A percentile compares a stretch with the other conserved stretches of the same genome.
Evolutionary conservation across 1,284 basidiomycete species (phyloP).

Genomic region (Pseudozyma sp.): DNA sequence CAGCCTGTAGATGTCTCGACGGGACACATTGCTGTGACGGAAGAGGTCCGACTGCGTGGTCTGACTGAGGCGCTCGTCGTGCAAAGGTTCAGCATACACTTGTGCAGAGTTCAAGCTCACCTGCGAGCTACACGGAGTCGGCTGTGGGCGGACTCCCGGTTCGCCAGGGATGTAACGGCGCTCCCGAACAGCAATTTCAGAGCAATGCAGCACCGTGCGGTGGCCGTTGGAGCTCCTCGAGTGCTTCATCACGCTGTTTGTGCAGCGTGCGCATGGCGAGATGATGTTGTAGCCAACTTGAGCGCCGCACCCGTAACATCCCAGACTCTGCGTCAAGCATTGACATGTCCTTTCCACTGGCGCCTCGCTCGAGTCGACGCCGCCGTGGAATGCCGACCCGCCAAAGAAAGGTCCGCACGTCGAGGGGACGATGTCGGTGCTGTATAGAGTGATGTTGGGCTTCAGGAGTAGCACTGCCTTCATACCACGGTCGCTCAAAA

Average conservation of each 20-base stretch:
- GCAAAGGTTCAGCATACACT: conserved; percentile 11
- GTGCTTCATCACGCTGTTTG: conserved; percentile 70
- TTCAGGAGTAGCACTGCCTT: conserved; percentile 84
- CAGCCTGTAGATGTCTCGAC: conserved; percentile 33
- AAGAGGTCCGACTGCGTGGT: conserved; percentile 21
- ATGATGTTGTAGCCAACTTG: conserved; percentile 71
- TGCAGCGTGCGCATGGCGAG: conserved; percentile 52
- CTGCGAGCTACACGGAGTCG: conserved; percentile 28
- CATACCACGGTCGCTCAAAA: conserved; percentile 86
- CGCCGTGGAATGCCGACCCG: conserved; percentile 67
- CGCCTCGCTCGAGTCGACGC: conserved; percentile 65
- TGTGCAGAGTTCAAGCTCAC: conserved; percentile 8
- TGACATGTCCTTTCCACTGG: conserved; percentile 75
- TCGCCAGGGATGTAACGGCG: conserved; percentile 79
- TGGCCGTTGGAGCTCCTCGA: conserved; percentile 79
- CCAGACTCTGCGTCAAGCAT: conserved; percentile 79
- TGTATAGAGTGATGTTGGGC: conserved; percentile 84
- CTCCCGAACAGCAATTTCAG: conserved; percentile 78
- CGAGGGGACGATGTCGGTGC: conserved; percentile 81
- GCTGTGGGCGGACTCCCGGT: conserved; percentile 73
- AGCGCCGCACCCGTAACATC: conserved; percentile 82
- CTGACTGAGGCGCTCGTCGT: conserved; percentile 10
- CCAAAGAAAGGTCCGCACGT: conserved; percentile 74
- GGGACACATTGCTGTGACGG: conserved; percentile 32
- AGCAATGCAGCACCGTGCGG: conserved; percentile 86